Conservation (phyloP, 805 yeast genomes). For the Phaffomyces opuntiae region DNA sequence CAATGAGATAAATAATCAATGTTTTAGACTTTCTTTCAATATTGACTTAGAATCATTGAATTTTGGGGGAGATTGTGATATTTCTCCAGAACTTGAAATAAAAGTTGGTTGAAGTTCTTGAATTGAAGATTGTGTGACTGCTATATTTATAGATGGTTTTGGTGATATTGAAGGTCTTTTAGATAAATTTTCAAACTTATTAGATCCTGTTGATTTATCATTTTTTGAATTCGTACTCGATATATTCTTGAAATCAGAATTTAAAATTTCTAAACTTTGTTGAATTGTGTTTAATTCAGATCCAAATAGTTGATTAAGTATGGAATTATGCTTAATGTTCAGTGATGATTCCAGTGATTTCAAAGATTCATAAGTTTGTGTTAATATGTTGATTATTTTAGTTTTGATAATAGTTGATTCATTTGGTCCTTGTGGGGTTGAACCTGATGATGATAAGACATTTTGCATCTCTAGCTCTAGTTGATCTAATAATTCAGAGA, state of each 20-base stretch:
- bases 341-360: constrained; percentile 1
- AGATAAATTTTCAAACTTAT: too few relatives aligned
- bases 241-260: constrained; percentile 3
- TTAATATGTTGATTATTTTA: constrained; percentile 1
- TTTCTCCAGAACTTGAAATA: background rate
- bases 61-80: constrained; percentile 2
- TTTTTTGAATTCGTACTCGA: background rate
- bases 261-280: constrained; percentile 12
- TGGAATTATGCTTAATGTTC: constrained; percentile 7
- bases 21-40: too few relatives aligned
- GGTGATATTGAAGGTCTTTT: background rate
- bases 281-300: constrained; percentile 15
- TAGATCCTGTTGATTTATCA: background rate
- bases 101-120: constrained; percentile 1
- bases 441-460: background rate
- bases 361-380: constrained; percentile 2
- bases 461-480: constrained; percentile 13
- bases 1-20: too few relatives aligned
- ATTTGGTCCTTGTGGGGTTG: background rate
- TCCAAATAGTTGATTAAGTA: constrained; percentile 9
- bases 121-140: background rate
- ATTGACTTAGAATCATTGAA: background rate
- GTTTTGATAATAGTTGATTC: background rate
- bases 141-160: background rate
- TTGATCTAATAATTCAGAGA: constrained; percentile 11